A percentile compares a stretch with the other conserved stretches of the same genome.
Conservation (phyloP, 1,284 basidiomycete species). For the Veloporphyrellus conicus region DNA sequence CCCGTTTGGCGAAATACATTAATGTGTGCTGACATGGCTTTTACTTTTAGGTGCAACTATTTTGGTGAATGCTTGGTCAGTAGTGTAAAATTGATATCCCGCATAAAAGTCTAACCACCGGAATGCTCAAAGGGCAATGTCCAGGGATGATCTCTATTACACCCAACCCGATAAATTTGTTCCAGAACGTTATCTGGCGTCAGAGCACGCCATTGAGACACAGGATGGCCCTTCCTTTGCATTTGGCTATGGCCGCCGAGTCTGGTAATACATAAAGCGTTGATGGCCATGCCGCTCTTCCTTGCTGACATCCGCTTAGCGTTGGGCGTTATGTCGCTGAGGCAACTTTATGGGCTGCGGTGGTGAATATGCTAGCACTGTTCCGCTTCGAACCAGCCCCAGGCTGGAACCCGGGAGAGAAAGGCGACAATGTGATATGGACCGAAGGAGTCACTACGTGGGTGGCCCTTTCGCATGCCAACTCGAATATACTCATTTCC, state of each 20-base stretch:
- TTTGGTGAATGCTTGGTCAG: constrained; percentile 16
- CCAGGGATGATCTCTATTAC: constrained; percentile 39
- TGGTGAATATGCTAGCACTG: constrained; percentile 10
- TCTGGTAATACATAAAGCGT: constrained; percentile 31
- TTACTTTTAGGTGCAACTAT: constrained; percentile 9
- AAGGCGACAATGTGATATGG: constrained; percentile 11
- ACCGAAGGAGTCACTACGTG: constrained; percentile 11
- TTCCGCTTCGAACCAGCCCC: constrained; percentile 6
- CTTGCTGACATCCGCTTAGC: background rate
- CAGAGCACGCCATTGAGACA: background rate
- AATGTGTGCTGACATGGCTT: background rate
- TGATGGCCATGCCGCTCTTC: background rate
- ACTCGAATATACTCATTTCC: background rate
- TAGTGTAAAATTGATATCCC: background rate
- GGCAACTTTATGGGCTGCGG: constrained; percentile 10
- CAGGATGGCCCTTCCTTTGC: constrained; percentile 33
- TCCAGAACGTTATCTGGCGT: constrained; percentile 39
- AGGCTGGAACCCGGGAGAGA: constrained; percentile 8
- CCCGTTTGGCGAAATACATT: no score
- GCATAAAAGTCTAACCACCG: background rate
- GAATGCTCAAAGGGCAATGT: constrained; percentile 34
- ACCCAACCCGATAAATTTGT: constrained; percentile 39
- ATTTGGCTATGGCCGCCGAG: constrained; percentile 44
- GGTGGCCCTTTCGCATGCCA: background rate
- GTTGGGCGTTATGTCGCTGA: constrained; percentile 40